These are phyloP conservation scores for Omphalea diandra DNA, from an alignment of 441 rosid species.

Conservation along the genomic window DNA sequence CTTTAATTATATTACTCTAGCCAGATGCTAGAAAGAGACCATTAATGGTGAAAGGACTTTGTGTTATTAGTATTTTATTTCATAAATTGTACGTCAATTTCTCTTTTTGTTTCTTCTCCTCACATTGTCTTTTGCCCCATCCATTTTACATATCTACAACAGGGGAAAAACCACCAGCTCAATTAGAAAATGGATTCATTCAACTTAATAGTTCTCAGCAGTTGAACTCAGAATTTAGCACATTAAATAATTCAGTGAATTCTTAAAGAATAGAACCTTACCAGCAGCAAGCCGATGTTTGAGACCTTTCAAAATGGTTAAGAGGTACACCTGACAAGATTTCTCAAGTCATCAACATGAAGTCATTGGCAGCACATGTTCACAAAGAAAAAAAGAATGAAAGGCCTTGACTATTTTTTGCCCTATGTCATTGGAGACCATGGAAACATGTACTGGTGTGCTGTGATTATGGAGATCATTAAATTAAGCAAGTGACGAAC, in stretches of 20 bases:
- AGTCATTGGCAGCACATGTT: not conserved
- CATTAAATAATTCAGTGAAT: not conserved
- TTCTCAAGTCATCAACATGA: not conserved
- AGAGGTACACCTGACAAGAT: constrained; percentile 68
- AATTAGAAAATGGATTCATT: not conserved
- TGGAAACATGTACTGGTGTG: no score
- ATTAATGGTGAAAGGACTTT: not conserved
- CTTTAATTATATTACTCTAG: not conserved
- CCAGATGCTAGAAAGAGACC: not conserved
- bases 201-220: not conserved
- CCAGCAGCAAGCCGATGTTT: constrained; percentile 98
- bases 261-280: constrained; percentile 26
- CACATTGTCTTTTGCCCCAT: not conserved
- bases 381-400: not conserved
- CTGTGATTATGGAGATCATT: no score
- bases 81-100: not conserved
- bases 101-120: not conserved
- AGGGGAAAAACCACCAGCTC: not conserved
- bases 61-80: not conserved
- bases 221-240: not conserved
- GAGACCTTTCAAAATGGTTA: constrained; percentile 82
- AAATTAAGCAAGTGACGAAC: not conserved
- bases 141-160: not conserved
- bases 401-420: not conserved
- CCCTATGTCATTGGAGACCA: not conserved